A percentile compares a stretch with the other conserved stretches of the same genome.
Evolutionary conservation across 2,329 filamentous ascomycete species (phyloP).

Genomic region (Aureobasidium namibiae): DNA sequence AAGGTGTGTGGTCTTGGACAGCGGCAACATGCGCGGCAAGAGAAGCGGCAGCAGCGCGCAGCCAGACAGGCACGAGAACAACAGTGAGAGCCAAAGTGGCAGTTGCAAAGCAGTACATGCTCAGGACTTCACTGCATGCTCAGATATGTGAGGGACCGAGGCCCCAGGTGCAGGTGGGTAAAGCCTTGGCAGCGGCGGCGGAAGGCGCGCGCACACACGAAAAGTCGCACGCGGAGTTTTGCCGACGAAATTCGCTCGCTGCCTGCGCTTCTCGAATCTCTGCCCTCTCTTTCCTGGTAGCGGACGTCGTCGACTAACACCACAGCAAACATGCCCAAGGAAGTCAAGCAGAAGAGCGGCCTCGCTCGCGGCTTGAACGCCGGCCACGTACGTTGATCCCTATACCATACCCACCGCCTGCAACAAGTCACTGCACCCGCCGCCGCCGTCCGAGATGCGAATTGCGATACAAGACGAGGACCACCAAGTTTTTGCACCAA

Average conservation of each 20-base stretch:
- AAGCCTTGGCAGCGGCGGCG: slow-evolving; percentile 17
- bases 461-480: slow-evolving; percentile 26
- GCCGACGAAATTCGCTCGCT: slow-evolving; percentile 6
- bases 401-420: slow-evolving; percentile 15
- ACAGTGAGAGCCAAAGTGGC: background rate
- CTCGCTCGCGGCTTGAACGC: slow-evolving; percentile 56
- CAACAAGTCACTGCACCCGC: background rate
- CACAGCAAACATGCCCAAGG: slow-evolving; percentile 39
- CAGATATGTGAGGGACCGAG: background rate
- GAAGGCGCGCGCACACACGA: background rate
- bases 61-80: background rate
- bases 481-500: background rate
- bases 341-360: slow-evolving; percentile 46
- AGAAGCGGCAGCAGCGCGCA: background rate
- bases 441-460: slow-evolving; percentile 19
- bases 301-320: slow-evolving; percentile 14
- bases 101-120: background rate
- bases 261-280: background rate
- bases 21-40: background rate
- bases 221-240: slow-evolving; percentile 14
- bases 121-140: background rate
- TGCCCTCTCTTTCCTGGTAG: background rate
- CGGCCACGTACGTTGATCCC: slow-evolving; percentile 53
- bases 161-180: slow-evolving; percentile 14
- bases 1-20: background rate